Percentiles rank a stretch among this genome's conserved stretches.
Conservation (phyloP, 257 asterid genomes). For the Fraxinus excelsior region DNA sequence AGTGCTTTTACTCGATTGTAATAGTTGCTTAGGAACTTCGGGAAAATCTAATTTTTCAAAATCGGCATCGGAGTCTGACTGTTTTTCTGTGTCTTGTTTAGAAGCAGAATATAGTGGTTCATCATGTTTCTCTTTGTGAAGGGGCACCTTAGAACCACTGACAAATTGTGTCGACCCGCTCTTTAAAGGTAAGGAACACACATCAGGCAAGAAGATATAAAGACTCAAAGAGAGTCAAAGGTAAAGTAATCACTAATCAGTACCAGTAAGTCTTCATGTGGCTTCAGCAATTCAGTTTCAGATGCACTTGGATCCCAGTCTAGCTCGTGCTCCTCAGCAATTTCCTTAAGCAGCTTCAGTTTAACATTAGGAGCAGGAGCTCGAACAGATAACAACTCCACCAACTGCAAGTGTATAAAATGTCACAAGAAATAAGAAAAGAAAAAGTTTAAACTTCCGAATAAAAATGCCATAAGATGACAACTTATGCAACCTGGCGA, state of each 20-base stretch:
- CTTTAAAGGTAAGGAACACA: slow-evolving; percentile 41
- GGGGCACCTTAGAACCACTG: slow-evolving; percentile 67
- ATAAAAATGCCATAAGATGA: slow-evolving; percentile 10
- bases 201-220: slow-evolving; percentile 17
- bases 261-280: slow-evolving; percentile 93
- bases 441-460: not conserved
- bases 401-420: slow-evolving; percentile 48
- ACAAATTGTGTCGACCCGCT: slow-evolving; percentile 74
- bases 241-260: slow-evolving; percentile 8
- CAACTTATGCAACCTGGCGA: slow-evolving; percentile 65
- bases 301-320: slow-evolving; percentile 92
- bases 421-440: slow-evolving; percentile 18
- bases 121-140: slow-evolving; percentile 59
- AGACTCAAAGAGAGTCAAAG: not conserved
- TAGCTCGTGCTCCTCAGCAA: slow-evolving; percentile 87
- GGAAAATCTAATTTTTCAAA: slow-evolving; percentile 74
- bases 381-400: slow-evolving; percentile 85
- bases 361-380: slow-evolving; percentile 95
- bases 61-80: slow-evolving; percentile 59
- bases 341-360: slow-evolving; percentile 83
- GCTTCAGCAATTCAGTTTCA: slow-evolving; percentile 72
- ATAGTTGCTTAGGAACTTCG: slow-evolving; percentile 73
- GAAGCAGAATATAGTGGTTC: slow-evolving; percentile 39
- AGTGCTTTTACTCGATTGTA: slow-evolving; percentile 47
- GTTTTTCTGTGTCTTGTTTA: slow-evolving; percentile 39